A percentile compares a stretch with the other conserved stretches of the same genome.
These are phyloP conservation scores for Grammothele lineata DNA, from an alignment of 768 basidiomycete species.

Conservation along the genomic window DNA sequence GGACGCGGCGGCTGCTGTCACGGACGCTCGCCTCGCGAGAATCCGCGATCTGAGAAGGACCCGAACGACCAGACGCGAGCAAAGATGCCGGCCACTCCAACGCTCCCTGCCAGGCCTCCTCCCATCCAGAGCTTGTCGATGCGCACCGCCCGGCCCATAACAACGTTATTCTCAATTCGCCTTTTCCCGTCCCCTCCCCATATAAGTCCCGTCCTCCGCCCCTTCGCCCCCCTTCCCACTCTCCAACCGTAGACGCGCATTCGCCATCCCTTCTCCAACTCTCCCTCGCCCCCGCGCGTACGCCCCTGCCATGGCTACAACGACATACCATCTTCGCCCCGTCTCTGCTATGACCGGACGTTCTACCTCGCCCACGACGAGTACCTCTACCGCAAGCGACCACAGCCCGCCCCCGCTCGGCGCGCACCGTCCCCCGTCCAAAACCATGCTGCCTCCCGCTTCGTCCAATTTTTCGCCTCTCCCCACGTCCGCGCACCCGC, in stretches of 20 bases:
- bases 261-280: conserved; percentile 4
- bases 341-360: conserved; percentile 44
- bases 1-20: background rate
- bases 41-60: too few species aligned
- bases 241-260: too few species aligned
- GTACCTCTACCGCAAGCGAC: conserved; percentile 42
- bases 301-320: conserved; percentile 18
- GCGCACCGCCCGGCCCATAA: conserved; percentile 3
- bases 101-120: background rate
- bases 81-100: conserved; percentile 1
- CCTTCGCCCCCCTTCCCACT: too few species aligned
- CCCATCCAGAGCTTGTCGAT: conserved; percentile 1
- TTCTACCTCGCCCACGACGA: conserved; percentile 51
- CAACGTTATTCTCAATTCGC: conserved; percentile 2
- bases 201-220: too few species aligned
- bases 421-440: conserved; percentile 4
- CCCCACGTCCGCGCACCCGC: conserved; percentile 30
- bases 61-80: too few species aligned
- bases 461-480: conserved; percentile 30
- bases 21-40: background rate
- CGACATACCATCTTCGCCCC: conserved; percentile 52
- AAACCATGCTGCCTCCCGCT: conserved; percentile 8
- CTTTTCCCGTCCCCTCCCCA: conserved; percentile 3
- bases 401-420: conserved; percentile 29
- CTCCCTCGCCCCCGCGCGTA: conserved; percentile 11